Evolutionary conservation across 73 alveolate genomes (phyloP).

Genomic region (Uronychia binucleata): DNA sequence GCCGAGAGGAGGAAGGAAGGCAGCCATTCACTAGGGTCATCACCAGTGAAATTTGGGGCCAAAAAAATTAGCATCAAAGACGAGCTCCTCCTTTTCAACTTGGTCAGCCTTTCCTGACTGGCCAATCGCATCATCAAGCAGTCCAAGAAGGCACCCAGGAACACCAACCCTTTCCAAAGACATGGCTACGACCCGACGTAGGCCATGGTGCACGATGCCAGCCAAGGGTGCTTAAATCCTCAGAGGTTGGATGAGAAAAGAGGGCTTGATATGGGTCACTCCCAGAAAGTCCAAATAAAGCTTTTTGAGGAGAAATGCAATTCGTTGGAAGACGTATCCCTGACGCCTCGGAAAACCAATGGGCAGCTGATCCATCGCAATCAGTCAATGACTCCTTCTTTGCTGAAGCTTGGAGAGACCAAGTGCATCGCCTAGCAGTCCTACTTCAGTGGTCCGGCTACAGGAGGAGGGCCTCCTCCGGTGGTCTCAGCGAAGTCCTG

Average conservation of each 20-base stretch:
- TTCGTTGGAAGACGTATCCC: background rate
- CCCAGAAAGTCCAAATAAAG: background rate
- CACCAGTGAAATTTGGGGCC: no score
- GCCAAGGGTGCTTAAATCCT: background rate
- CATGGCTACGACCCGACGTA: background rate
- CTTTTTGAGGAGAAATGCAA: background rate
- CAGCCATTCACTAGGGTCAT: no score
- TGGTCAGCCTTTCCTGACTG: background rate
- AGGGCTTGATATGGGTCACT: background rate
- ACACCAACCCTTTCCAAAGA: background rate
- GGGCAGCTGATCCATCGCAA: background rate
- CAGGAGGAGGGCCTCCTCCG: constrained; percentile 51
- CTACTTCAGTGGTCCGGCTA: no score
- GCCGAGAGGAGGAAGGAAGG: no score
- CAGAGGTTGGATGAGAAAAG: background rate
- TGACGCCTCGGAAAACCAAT: background rate
- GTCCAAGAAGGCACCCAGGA: background rate
- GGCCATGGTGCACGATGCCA: no score
- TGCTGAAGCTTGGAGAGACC: no score
- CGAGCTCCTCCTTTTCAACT: background rate
- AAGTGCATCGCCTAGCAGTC: no score
- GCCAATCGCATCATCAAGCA: background rate
- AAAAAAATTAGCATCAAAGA: no score
- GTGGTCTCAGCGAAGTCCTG: constrained; percentile 39
- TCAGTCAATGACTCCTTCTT: background rate